Evolutionary conservation across 2,329 filamentous ascomycete species (phyloP).

Genomic region (Fusarium miscanthi): DNA sequence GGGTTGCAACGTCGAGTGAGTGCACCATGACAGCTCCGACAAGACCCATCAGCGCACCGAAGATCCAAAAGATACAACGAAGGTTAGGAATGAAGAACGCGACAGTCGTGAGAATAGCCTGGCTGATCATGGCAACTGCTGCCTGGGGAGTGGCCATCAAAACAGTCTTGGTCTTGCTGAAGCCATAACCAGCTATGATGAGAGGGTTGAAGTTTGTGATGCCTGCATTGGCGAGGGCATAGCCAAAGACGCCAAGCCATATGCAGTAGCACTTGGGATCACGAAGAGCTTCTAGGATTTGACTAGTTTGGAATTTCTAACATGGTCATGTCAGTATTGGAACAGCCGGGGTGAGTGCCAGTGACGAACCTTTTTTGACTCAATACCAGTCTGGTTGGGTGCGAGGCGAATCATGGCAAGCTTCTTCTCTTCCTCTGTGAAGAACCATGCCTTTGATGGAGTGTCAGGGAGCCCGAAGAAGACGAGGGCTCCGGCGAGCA

Average conservation of each 20-base stretch:
- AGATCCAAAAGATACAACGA: slow-evolving; percentile 48
- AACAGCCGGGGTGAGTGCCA: fast-evolving
- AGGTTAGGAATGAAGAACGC: slow-evolving; percentile 45
- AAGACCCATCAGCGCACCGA: slow-evolving; percentile 37
- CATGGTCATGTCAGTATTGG: fast-evolving
- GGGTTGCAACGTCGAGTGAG: slow-evolving; percentile 21
- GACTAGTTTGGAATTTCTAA: slow-evolving; percentile 28
- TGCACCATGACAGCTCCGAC: slow-evolving; percentile 45
- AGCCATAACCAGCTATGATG: slow-evolving; percentile 67
- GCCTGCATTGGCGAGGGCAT: slow-evolving; percentile 75
- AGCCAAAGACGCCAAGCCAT: slow-evolving; percentile 58
- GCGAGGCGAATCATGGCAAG: not conserved
- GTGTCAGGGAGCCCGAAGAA: slow-evolving; percentile 9
- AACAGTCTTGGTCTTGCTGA: slow-evolving; percentile 43
- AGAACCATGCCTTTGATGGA: slow-evolving; percentile 18
- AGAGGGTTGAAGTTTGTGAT: slow-evolving; percentile 71
- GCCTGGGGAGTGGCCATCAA: slow-evolving; percentile 50
- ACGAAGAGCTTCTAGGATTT: slow-evolving; percentile 36
- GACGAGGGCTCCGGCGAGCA: not conserved
- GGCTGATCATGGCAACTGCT: slow-evolving; percentile 47
- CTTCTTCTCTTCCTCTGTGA: not conserved
- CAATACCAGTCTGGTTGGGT: not conserved
- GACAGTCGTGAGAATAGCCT: slow-evolving; percentile 38
- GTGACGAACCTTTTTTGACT: slow-evolving; percentile 6
- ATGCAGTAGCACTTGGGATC: slow-evolving; percentile 43